These are phyloP conservation scores for Backusella tarrabulga DNA, from an alignment of 192 early-diverging fungal species.

Conservation along the genomic window DNA sequence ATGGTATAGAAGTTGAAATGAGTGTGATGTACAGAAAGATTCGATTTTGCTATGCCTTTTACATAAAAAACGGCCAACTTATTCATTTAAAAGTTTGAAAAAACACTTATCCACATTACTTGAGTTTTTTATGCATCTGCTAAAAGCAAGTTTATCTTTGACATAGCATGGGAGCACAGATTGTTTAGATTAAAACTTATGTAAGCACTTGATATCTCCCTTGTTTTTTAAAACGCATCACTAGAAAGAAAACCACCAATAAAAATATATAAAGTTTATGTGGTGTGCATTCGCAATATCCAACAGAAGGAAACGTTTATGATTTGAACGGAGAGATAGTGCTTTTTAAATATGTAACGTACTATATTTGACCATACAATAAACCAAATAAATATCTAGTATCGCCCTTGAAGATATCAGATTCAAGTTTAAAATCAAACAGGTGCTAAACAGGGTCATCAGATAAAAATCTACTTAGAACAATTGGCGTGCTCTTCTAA, in stretches of 20 bases:
- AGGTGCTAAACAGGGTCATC: neutral
- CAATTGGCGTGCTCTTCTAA: neutral
- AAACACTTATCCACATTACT: too few relatives aligned
- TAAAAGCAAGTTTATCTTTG: too few relatives aligned
- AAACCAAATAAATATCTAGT: neutral
- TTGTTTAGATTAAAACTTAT: too few relatives aligned
- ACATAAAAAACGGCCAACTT: too few relatives aligned
- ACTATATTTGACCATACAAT: neutral
- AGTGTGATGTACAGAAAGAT: too few relatives aligned
- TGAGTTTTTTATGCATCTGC: too few relatives aligned
- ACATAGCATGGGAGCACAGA: too few relatives aligned
- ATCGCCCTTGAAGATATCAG: neutral
- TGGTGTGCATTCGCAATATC: neutral
- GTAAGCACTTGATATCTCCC: too few relatives aligned
- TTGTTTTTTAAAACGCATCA: too few relatives aligned
- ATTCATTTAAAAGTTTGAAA: too few relatives aligned
- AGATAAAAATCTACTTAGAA: neutral
- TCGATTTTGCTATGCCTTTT: too few relatives aligned
- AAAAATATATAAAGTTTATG: neutral
- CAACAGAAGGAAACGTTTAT: neutral
- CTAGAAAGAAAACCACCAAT: neutral
- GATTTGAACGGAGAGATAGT: neutral
- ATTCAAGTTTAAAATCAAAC: neutral
- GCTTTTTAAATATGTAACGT: neutral
- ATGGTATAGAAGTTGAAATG: too few relatives aligned